Percentiles rank a stretch among this genome's conserved stretches.
These are phyloP conservation scores for Vanrija sp. DNA, from an alignment of 1,284 basidiomycete genomes.

Conservation along the genomic window DNA sequence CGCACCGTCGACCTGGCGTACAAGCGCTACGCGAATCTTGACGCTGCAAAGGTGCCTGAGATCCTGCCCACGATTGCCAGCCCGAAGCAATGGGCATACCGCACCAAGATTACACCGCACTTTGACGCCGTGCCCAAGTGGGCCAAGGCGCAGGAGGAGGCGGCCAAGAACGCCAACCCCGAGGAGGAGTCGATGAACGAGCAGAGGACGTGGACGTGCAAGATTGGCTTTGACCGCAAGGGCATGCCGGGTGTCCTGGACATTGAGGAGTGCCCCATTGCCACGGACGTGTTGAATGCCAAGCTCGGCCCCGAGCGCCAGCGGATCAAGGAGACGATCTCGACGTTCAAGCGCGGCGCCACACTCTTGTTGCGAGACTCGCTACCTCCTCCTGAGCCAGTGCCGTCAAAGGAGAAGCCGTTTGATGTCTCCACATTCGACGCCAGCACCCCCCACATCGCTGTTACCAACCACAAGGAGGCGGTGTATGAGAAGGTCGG, in stretches of 20 bases:
- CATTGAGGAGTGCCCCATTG: conserved; percentile 97
- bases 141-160: conserved; percentile 13
- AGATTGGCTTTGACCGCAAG: conserved; percentile 81
- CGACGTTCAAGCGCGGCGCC: conserved; percentile 80
- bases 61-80: conserved; percentile 76
- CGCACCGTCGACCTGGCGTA: conserved; percentile 86
- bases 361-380: conserved; percentile 91
- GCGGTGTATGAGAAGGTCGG: conserved; percentile 83
- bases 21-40: conserved; percentile 66
- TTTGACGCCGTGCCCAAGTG: conserved; percentile 74
- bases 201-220: conserved; percentile 23
- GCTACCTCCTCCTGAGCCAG: conserved; percentile 48
- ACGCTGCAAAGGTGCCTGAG: conserved; percentile 56
- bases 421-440: conserved; percentile 24
- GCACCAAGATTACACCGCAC: conserved; percentile 96
- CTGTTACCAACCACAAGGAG: conserved; percentile 76
- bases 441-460: conserved; percentile 55
- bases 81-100: conserved; percentile 84
- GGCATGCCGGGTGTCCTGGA: conserved; percentile 77
- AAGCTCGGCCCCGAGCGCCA: conserved; percentile 62
- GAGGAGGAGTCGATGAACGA: conserved; percentile 12
- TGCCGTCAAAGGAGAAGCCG: conserved; percentile 31
- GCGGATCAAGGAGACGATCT: conserved; percentile 70
- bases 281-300: conserved; percentile 74
- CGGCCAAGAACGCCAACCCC: conserved; percentile 1